phyloP scores from a whole-genome alignment of 2,329 filamentous ascomycete species.

The Lecanicillium sp. region DNA sequence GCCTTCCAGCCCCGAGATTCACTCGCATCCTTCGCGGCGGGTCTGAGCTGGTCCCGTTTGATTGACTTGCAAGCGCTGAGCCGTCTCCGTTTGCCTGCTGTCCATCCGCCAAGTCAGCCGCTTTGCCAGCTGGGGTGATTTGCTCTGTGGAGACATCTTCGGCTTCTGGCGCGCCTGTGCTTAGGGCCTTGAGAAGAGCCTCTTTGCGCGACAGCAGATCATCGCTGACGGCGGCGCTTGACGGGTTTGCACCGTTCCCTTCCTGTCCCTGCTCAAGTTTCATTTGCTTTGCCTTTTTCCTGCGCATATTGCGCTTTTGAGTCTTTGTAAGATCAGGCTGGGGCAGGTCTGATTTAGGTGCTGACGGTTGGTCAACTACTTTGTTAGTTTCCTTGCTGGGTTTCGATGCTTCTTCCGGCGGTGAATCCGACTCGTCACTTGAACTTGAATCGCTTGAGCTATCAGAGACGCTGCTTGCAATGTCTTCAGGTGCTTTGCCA shows the following conservation, averaged over 20 bases:
- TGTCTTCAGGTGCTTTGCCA: neutral
- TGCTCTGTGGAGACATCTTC: neutral
- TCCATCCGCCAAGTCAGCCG: too few relatives aligned
- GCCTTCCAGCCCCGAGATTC: constrained; percentile 51
- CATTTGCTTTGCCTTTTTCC: constrained; percentile 28
- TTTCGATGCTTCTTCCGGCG: neutral
- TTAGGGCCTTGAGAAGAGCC: constrained; percentile 2
- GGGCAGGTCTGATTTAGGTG: constrained; percentile 20
- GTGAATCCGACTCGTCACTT: constrained; percentile 6
- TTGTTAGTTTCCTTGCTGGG: too few relatives aligned
- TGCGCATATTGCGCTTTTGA: constrained; percentile 42
- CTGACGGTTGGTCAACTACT: too few relatives aligned
- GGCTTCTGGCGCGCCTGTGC: neutral
- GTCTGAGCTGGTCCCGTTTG: constrained; percentile 2
- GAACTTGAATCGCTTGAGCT: constrained; percentile 8
- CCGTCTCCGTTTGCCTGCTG: neutral
- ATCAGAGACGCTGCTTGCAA: constrained; percentile 3
- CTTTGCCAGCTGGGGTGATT: too few relatives aligned
- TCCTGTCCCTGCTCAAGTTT: constrained; percentile 6
- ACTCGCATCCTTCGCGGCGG: constrained; percentile 9
- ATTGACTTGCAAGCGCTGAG: constrained; percentile 5
- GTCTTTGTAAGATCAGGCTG: constrained; percentile 33
- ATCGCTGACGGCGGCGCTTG: constrained; percentile 1
- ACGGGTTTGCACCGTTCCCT: constrained; percentile 13
- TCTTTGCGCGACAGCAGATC: constrained; percentile 5